Evolutionary conservation across 345 rosid genomes (phyloP), one percentile per base, ranked within the genome.

Genomic region (Citropsis articulata): DNA sequence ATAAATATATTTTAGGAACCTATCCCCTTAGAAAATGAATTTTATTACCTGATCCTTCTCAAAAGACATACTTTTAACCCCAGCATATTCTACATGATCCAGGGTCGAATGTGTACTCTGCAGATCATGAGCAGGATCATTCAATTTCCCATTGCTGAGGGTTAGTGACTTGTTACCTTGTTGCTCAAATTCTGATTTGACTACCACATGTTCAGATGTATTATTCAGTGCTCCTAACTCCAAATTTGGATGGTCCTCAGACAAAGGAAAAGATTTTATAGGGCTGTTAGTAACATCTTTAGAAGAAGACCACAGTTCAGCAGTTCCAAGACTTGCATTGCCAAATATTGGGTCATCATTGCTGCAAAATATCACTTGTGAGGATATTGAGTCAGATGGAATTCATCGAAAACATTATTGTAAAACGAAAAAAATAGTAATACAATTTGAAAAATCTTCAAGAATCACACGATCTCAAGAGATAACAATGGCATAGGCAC

Each of bases 311-410:
- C 99, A 94, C 71, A 92, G 84, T 84, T 89, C 91, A 78, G 89
- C 85, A 79, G 75, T 62, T 66, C 78, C 89, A 87, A 92, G 90
- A 86, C 81, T 90, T 79, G 70, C 92, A 86, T 87, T 81, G 73
- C 95, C 94, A 90, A 90, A 94, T 81, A 92, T 83, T 71, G 95
- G 87, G 84, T 89, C 94, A 84, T 91, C 99, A 82, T 90, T 90
- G 86, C 99, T 92, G 98, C 94, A 92, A 91, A 91, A 94, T 79
- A 92, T 73, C 90, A 87, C 93, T 96, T 92, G 97, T 90, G 92
- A 89, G 97, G 87, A 90, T 89, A 88, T 76, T 87, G 79, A 86
- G 94, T 91, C 90, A 90, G 97, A 89, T 80, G 77, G 80, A 83
- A 79, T 80, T 73, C 75, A 82, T 65, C 66, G 55, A 60, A 65